Base-by-base conservation (phyloP, 2,329 filamentous ascomycete species). In the Sporothrix brunneoviolacea region DNA sequence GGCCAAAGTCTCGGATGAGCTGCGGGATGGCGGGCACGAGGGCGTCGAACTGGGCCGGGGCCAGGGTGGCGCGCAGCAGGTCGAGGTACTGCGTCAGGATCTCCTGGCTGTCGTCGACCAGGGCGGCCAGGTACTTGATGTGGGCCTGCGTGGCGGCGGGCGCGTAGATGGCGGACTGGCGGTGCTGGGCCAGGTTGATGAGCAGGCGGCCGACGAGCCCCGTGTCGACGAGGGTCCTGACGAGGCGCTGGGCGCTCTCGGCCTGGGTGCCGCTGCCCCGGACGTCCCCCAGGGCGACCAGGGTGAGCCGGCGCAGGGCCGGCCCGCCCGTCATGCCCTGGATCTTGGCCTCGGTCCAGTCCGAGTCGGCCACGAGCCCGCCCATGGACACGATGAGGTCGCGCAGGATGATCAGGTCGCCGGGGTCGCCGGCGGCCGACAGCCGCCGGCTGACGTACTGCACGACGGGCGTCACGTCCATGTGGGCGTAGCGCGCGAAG, bases 311-410 rank as follows among this genome's bases (percentile, higher is more conserved):
- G 57, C 88, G 85, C 10, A 98, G 73, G 22, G 84, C 72, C 46
- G 88, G 82, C 13, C 91, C 91, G 54, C 91, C 91, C 36, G 88
- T 88, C 80, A 98, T 90, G 13, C 88, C 90, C 55, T 88, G 74
- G 24, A 95, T 79, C 67, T 96, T 91, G 16, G 83, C 73, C 58
- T 98, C 91, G 27, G 88, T 96, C 61, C 95, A 91, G 61, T 91
- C 88, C 47, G 84, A 79, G 54, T 91, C 85, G 4, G 91, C 83
- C 12, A 91, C 84, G 53, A 98, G 91, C 40, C 94, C 94, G 16
- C 88, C 89, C 93, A 98, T 97, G 3, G 87, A 88, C 32, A 83
- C 82, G 46, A 97, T 86, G 54, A 98, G 79, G 62, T 97, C 89
- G 62, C 93, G 87, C 37, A 98, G 72, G 54, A 98, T 88, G 56